Percentiles rank a stretch among this genome's conserved stretches.
phyloP scores from a whole-genome alignment of 2,329 filamentous ascomycete species.

The Septoria linicola region DNA sequence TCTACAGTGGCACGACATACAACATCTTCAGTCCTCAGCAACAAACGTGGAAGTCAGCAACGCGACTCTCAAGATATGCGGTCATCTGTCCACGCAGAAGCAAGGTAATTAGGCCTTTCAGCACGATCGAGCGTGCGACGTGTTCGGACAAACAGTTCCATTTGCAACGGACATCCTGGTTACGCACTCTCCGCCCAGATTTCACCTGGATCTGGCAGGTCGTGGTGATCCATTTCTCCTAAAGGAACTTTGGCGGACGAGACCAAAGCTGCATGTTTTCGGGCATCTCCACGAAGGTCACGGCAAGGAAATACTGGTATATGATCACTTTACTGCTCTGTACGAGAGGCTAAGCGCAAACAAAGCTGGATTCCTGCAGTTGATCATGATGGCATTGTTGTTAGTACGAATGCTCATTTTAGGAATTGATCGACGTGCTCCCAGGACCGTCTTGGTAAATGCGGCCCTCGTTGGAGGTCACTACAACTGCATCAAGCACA shows the following conservation, averaged over 20 bases:
- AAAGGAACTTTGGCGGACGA: conserved; percentile 35
- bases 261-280: conserved; percentile 41
- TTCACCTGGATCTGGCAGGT: conserved; percentile 42
- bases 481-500: neutral
- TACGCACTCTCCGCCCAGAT: conserved; percentile 43
- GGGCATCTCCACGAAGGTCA: conserved; percentile 43
- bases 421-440: neutral
- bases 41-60: conserved; percentile 51
- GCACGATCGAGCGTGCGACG: conserved; percentile 38
- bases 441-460: neutral
- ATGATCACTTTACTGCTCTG: conserved; percentile 67
- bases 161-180: conserved; percentile 41
- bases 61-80: conserved; percentile 68
- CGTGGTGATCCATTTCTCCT: conserved; percentile 24
- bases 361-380: neutral
- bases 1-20: conserved; percentile 39
- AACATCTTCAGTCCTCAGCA: conserved; percentile 38
- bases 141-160: conserved; percentile 21
- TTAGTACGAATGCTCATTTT: neutral
- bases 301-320: conserved; percentile 57
- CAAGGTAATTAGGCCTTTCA: conserved; percentile 57
- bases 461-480: neutral
- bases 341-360: conserved; percentile 54
- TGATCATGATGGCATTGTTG: neutral
- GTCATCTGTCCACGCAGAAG: conserved; percentile 66